These are phyloP conservation scores for Cordyceps militaris DNA, from an alignment of 2,329 filamentous ascomycete species.

Conservation along the genomic window DNA sequence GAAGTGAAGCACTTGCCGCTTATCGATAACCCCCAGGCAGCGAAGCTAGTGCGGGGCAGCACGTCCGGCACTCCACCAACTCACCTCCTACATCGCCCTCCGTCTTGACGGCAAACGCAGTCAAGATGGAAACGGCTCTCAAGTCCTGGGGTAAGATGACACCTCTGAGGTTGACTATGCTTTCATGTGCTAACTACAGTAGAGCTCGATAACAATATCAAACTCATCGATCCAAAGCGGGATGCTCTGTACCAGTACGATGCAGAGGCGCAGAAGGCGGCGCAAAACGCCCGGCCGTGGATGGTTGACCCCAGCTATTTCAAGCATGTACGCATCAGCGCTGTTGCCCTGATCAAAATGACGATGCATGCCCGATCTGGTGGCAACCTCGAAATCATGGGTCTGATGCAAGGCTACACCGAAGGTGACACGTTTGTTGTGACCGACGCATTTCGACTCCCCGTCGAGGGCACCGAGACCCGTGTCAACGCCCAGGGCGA, in stretches of 20 bases:
- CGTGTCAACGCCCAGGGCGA: conserved; percentile 93
- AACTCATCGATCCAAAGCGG: conserved; percentile 75
- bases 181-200: conserved; percentile 6
- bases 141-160: conserved; percentile 25
- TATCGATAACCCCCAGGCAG: conserved; percentile 9
- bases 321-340: conserved; percentile 87
- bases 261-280: conserved; percentile 56
- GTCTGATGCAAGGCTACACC: conserved; percentile 93
- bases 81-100: conserved; percentile 16
- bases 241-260: conserved; percentile 91
- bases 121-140: conserved; percentile 23
- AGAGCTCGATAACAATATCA: conserved; percentile 85
- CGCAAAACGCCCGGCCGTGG: conserved; percentile 67
- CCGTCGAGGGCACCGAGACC: conserved; percentile 97
- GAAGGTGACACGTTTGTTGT: conserved; percentile 80
- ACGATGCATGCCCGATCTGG: conserved; percentile 98
- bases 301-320: conserved; percentile 74
- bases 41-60: conserved; percentile 20
- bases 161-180: too few species aligned
- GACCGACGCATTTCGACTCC: conserved; percentile 87
- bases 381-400: conserved; percentile 91
- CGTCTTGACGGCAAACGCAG: conserved; percentile 10
- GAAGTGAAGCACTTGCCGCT: background rate
- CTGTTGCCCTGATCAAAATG: conserved; percentile 95
- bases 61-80: conserved; percentile 2